These are phyloP conservation scores for Blastobotrys persicus DNA, from an alignment of 1,139 yeast species.

Conservation along the genomic window DNA sequence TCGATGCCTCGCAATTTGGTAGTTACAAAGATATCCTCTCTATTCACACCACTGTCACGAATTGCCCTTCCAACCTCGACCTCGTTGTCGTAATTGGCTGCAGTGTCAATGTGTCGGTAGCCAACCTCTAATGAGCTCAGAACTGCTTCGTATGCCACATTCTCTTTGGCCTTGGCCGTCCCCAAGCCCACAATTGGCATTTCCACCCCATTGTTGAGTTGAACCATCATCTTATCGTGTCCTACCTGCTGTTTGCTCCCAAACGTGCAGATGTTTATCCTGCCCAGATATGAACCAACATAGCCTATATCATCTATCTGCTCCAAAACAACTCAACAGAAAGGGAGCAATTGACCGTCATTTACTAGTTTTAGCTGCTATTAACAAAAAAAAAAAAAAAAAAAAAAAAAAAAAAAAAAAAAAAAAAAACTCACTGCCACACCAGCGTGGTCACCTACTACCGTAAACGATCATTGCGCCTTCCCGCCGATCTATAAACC, in stretches of 20 bases:
- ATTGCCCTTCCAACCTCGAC: constrained; percentile 55
- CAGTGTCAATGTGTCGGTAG: constrained; percentile 39
- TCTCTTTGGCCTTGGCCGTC: background rate
- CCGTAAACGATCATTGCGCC: background rate
- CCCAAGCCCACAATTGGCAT: constrained; percentile 9
- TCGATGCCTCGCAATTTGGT: constrained; percentile 43
- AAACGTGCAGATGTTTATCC: no score
- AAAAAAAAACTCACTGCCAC: no score
- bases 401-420: no score
- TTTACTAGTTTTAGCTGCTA: no score
- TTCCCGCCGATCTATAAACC: background rate
- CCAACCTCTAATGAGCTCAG: constrained; percentile 45
- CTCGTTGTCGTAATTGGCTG: constrained; percentile 40
- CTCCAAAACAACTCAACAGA: no score
- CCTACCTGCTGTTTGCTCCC: no score
- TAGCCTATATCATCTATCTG: no score
- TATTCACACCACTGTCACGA: constrained; percentile 38
- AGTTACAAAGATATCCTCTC: constrained; percentile 54
- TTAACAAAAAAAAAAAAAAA: no score
- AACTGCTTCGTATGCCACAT: constrained; percentile 2
- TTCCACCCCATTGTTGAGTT: constrained; percentile 2
- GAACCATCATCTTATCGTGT: background rate
- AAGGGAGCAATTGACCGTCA: no score
- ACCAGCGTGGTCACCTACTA: background rate
- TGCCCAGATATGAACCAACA: no score